phyloP scores from a whole-genome alignment of 257 asterid species.

The Jacaranda mimosifolia region DNA sequence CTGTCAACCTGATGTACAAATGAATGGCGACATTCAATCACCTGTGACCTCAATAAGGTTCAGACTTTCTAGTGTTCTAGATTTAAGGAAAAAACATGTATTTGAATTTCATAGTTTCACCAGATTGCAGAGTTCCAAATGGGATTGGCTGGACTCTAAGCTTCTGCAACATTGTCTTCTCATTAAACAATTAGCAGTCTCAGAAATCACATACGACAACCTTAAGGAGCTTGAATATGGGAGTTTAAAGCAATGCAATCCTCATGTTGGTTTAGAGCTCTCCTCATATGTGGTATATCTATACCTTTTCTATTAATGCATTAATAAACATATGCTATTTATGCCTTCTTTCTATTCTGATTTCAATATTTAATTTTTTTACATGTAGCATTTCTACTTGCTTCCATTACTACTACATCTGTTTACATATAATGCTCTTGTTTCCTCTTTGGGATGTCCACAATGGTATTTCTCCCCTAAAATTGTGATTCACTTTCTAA shows the following conservation, averaged over 20 bases:
- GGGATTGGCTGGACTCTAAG: conserved; percentile 60
- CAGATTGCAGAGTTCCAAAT: conserved; percentile 56
- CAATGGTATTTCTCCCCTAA: background rate
- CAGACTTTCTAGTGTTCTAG: conserved; percentile 52
- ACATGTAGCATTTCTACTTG: conserved; percentile 2
- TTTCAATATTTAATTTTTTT: conserved; percentile 1
- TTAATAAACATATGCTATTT: background rate
- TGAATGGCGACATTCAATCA: conserved; percentile 48
- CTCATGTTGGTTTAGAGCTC: conserved; percentile 40
- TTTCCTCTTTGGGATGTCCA: conserved; percentile 14
- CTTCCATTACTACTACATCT: background rate
- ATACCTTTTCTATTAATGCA: background rate
- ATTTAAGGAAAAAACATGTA: conserved; percentile 52
- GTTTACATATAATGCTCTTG: background rate
- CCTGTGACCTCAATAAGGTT: conserved; percentile 70
- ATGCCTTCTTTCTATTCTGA: background rate
- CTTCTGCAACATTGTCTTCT: conserved; percentile 59
- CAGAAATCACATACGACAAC: conserved; percentile 72
- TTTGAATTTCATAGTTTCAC: conserved; percentile 64
- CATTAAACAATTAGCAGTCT: conserved; percentile 52
- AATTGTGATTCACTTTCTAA: conserved; percentile 1
- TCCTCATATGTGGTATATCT: conserved; percentile 52
- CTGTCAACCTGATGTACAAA: conserved; percentile 50
- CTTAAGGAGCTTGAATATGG: conserved; percentile 60
- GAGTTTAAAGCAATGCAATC: conserved; percentile 27